Base-by-base conservation (phyloP, 176 grass and related monocot species). In the Oryza longistaminata region DNA sequence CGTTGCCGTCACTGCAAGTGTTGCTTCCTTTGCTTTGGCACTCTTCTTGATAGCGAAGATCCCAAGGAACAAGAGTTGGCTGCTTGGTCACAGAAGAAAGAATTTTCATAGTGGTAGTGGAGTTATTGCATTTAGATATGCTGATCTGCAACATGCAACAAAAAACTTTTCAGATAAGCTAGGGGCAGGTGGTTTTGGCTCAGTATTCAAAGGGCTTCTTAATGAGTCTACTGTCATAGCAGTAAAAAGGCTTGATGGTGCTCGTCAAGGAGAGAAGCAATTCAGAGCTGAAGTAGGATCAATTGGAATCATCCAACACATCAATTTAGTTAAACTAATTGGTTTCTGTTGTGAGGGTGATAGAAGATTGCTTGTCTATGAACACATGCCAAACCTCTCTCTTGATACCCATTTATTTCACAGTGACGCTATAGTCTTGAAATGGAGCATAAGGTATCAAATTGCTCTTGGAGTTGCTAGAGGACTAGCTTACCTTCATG, bases 401-500 rank as follows among this genome's bases (percentile, higher is more conserved):
- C 78, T 80, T 35, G 78, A 80, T 22, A 16, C 17, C 10, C 65
- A 69, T 80, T 49, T 80, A 80, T 80, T 80, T 52, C 17, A n/a
- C 0, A 52, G 19, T 5, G 35, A 52, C 2, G 3, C 64, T 52
- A 80, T 17, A 35, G 2, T 39, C 35, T 75, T 93, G 9, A 46
- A 43, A 0, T 93, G 88, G 91, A 69, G 73, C 16, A 82, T 68
- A 0, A 87, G 91, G 29, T 93, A 93, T 42, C 40, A 70, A 79
- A 88, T 93, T 43, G 78, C 91, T 37, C 31, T 90, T 10, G 91
- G 82, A 80, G 73, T 85, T 60, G 86, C 82, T 3, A 87, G 85
- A 81, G 88, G 91, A 13, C 70, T 90, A 66, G 68, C 74, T 21
- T 93, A 90, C 73, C 64, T 93, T 22, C 91, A 93, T 27, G 88